Percentiles rank a stretch among this genome's conserved stretches.
Evolutionary conservation across 2,329 filamentous ascomycete genomes (phyloP).

Genomic region (Cladosporium sp.): DNA sequence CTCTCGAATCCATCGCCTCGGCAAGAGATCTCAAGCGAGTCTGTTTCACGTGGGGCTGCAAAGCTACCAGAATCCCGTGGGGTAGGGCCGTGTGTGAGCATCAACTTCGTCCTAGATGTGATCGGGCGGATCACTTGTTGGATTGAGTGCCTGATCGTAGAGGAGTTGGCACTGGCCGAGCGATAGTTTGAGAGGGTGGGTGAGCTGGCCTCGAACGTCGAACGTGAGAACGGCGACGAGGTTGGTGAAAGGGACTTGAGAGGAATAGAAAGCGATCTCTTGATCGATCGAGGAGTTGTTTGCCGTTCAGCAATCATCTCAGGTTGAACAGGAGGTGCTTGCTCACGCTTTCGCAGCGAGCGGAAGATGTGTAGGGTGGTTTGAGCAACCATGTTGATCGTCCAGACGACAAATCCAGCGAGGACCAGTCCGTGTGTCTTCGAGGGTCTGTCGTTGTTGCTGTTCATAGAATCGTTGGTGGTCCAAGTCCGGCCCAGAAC

Average conservation of each 20-base stretch:
- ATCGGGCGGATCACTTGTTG: slow-evolving; percentile 51
- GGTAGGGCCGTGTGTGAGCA: slow-evolving; percentile 54
- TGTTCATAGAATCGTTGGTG: background rate
- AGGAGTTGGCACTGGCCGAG: slow-evolving; percentile 22
- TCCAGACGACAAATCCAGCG: slow-evolving; percentile 32
- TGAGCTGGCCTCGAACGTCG: slow-evolving; percentile 25
- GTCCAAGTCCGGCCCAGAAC: slow-evolving; percentile 22
- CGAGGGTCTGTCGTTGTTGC: background rate
- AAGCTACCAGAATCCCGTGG: slow-evolving; percentile 40
- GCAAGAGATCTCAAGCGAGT: slow-evolving; percentile 38
- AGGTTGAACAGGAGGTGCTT: background rate
- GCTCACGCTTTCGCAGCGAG: slow-evolving; percentile 23
- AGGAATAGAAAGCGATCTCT: slow-evolving; percentile 25
- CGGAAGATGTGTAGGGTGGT: slow-evolving; percentile 29
- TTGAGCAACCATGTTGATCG: slow-evolving; percentile 29
- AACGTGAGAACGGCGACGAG: slow-evolving; percentile 25
- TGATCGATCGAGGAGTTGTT: slow-evolving; percentile 18
- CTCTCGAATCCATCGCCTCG: slow-evolving; percentile 66
- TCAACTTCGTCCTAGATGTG: slow-evolving; percentile 57
- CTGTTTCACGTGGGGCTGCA: slow-evolving; percentile 31
- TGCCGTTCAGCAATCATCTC: slow-evolving; percentile 14
- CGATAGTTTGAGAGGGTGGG: slow-evolving; percentile 25
- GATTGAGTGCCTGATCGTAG: slow-evolving; percentile 30
- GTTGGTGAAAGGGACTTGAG: slow-evolving; percentile 28
- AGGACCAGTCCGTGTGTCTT: slow-evolving; percentile 20